These are phyloP conservation scores for Bipolaris bicolor DNA, from an alignment of 2,329 filamentous ascomycete genomes.

Conservation along the genomic window DNA sequence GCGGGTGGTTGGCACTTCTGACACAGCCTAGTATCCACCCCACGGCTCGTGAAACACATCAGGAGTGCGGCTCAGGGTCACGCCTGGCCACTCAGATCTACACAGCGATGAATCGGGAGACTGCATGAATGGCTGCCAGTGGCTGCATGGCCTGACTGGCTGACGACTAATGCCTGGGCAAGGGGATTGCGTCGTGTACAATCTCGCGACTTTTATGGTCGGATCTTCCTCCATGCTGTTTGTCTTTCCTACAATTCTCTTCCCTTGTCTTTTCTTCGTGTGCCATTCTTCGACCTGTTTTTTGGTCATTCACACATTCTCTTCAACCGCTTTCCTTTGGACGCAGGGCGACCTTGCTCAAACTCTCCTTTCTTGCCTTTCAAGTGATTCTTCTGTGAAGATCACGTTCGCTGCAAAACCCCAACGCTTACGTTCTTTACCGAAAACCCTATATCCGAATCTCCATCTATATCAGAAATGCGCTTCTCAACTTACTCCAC, in stretches of 20 bases:
- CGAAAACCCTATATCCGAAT: not conserved
- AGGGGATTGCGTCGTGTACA: constrained; percentile 37
- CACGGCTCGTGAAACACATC: constrained; percentile 43
- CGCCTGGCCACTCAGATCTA: constrained; percentile 36
- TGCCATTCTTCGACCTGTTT: too few relatives aligned
- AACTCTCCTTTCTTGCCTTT: constrained; percentile 29
- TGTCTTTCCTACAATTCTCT: constrained; percentile 2
- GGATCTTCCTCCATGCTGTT: constrained; percentile 20
- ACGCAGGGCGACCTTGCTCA: constrained; percentile 43
- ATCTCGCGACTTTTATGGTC: constrained; percentile 36
- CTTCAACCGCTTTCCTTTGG: constrained; percentile 27
- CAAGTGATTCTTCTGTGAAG: constrained; percentile 39
- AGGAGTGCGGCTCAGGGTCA: constrained; percentile 27
- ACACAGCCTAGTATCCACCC: constrained; percentile 44
- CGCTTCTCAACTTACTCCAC: constrained; percentile 37
- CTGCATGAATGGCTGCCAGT: constrained; percentile 24
- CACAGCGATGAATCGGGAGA: constrained; percentile 32
- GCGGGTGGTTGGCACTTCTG: constrained; percentile 34
- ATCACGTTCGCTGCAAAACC: constrained; percentile 24
- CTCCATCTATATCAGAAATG: constrained; percentile 32
- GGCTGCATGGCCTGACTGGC: constrained; percentile 31
- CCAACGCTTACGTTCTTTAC: not conserved
- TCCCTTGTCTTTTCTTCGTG: too few relatives aligned
- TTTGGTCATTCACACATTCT: constrained; percentile 34
- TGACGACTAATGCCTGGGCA: constrained; percentile 19